Base-by-base conservation (phyloP, 805 yeast species). In the Zygosaccharomyces gambellarensis region DNA sequence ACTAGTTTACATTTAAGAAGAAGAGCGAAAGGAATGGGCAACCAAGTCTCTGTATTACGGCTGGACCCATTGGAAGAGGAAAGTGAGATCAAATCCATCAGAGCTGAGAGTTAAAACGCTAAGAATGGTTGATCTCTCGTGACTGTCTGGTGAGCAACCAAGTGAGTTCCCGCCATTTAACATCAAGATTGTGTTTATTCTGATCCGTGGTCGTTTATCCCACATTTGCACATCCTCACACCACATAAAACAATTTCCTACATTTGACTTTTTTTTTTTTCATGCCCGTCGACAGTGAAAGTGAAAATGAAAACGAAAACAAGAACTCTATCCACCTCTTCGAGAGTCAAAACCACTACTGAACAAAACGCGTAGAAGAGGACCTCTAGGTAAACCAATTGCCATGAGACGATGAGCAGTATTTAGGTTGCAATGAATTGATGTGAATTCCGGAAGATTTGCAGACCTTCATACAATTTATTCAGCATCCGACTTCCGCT, bases 171-270 rank as follows among this genome's bases (percentile, higher is more conserved):
- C 28, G 9, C 9, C 9, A 8, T 25, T 25, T n/a, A 31, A 17
- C 6, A 12, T 3, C 17, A 31, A 12, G 4, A 12, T 4, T 17
- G n/a, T 30, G n/a, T 30, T 30, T 11, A 30, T 11, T 7, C 5
- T 31, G 19, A 8, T n/a, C 19, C 17, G 5, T n/a, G 12, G 1
- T n/a, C 17, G 14, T 3, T 14, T n/a, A n/a, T 3, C 7, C 7
- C 8, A 17, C 17, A 4, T 28, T 67, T 64, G 52, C 68, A 65
- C 46, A 68, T 68, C 47, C 63, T 67, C 61, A 66, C 68, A 31
- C 54, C 63, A 38, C 63, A 68, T 28, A 65, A 64, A 63, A 64
- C 63, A 67, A 62, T 63, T 62, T 64, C 62, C 36, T 66, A 61
- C 46, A 0, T 21, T 5, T 34, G 21, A 21, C 9, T 43, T 43